A percentile compares a stretch with the other conserved stretches of the same genome.
Evolutionary conservation across 345 rosid species (phyloP).

Genomic region (Aquilaria yunnanensis): DNA sequence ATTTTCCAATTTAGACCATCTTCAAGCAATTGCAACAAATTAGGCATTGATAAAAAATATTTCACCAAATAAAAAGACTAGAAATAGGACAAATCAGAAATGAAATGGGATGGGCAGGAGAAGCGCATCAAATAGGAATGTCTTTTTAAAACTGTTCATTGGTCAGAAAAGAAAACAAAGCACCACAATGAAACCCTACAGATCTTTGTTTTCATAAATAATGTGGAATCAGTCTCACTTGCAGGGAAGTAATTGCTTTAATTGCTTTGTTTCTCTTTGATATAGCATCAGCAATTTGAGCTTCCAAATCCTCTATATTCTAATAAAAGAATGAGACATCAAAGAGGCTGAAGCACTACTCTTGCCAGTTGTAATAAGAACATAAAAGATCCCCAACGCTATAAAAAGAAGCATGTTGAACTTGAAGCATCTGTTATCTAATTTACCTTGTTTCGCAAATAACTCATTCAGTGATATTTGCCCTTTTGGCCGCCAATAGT

Average conservation of each 20-base stretch:
- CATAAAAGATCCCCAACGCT: slow-evolving; percentile 4
- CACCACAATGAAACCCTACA: background rate
- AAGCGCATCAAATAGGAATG: too few species aligned
- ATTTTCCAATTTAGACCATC: background rate
- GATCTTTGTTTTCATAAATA: slow-evolving; percentile 8
- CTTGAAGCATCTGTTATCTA: slow-evolving; percentile 10
- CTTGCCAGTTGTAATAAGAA: slow-evolving; percentile 6
- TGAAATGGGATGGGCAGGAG: too few species aligned
- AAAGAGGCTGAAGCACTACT: slow-evolving; percentile 14
- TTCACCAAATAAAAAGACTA: background rate
- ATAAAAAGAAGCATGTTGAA: slow-evolving; percentile 5
- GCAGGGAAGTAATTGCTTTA: slow-evolving; percentile 69
- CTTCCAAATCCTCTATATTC: slow-evolving; percentile 79
- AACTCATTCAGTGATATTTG: slow-evolving; percentile 65
- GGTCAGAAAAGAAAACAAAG: background rate
- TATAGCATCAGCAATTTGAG: slow-evolving; percentile 74
- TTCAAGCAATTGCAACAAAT: slow-evolving; percentile 2
- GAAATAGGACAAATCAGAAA: background rate
- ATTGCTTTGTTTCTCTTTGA: slow-evolving; percentile 81
- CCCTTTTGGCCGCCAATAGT: slow-evolving; percentile 63
- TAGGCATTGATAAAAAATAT: background rate
- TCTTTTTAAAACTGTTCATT: too few species aligned
- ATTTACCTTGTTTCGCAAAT: slow-evolving; percentile 74
- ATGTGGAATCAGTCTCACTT: slow-evolving; percentile 40
- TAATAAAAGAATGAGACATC: slow-evolving; percentile 25